phyloP scores from a whole-genome alignment of 169 alveolate species.

The Babesia ovis region DNA sequence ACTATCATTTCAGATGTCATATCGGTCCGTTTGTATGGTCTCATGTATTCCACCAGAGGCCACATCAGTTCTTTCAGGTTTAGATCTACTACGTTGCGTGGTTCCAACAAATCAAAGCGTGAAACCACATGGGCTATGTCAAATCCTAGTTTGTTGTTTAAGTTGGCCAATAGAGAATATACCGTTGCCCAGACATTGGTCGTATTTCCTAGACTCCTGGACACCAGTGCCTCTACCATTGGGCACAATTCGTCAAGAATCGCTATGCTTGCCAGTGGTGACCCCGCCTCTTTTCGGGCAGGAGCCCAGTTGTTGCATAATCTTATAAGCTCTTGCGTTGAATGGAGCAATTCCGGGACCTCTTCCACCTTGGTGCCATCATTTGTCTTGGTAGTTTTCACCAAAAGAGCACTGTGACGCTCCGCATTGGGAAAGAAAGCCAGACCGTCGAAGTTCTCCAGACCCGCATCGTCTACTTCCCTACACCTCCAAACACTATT shows the following conservation, averaged over 20 bases:
- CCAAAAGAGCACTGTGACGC: neutral
- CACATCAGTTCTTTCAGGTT: neutral
- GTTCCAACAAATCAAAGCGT: neutral
- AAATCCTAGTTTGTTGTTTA: neutral
- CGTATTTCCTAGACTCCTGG: neutral
- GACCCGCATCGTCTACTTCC: neutral
- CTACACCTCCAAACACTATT: constrained; percentile 3
- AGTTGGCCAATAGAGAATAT: neutral
- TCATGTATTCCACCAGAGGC: neutral
- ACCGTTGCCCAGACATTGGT: constrained; percentile 13
- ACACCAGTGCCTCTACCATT: neutral
- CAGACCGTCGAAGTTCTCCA: neutral
- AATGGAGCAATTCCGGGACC: neutral
- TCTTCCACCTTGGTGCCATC: neutral
- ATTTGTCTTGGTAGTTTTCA: constrained; percentile 4
- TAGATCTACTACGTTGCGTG: neutral
- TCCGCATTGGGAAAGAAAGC: constrained; percentile 1
- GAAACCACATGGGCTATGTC: neutral
- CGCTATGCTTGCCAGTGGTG: neutral
- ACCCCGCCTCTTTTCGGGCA: neutral
- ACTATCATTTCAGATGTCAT: neutral
- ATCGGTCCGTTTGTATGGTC: neutral
- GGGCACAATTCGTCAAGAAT: constrained; percentile 20
- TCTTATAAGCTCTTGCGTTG: neutral
- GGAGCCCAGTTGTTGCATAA: neutral